A percentile compares a stretch with the other conserved stretches of the same genome.
phyloP scores from a whole-genome alignment of 176 grass and related monocot genomes.

The Zoysia japonica region DNA sequence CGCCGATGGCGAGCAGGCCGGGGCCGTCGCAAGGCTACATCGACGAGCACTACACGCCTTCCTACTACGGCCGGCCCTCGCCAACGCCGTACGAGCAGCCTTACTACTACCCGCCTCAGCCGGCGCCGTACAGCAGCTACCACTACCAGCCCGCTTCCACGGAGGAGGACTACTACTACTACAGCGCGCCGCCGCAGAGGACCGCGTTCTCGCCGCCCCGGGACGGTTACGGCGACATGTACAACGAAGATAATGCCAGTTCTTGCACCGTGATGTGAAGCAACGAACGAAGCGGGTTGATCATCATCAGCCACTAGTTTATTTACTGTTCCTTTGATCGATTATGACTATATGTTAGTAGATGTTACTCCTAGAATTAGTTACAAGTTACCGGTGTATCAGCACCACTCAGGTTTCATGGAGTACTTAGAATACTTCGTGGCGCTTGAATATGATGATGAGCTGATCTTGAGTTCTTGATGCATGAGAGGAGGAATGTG shows the following conservation, averaged over 20 bases:
- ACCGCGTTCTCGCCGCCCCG: conserved; percentile 47
- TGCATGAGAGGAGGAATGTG: conserved; percentile 23
- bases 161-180: conserved; percentile 45
- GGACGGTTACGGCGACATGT: conserved; percentile 52
- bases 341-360: conserved; percentile 11
- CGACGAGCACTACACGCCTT: conserved; percentile 49
- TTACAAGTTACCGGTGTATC: conserved; percentile 6
- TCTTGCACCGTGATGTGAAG: conserved; percentile 68
- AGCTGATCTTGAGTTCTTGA: conserved; percentile 33
- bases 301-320: too few relatives aligned
- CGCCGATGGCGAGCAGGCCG: conserved; percentile 13
- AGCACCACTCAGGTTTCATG: conserved; percentile 10
- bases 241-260: conserved; percentile 64
- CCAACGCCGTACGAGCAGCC: conserved; percentile 40
- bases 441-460: conserved; percentile 42
- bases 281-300: neutral
- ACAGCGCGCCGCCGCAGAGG: conserved; percentile 43
- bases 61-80: conserved; percentile 36
- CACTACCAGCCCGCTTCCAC: conserved; percentile 18
- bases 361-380: conserved; percentile 14
- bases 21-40: conserved; percentile 47
- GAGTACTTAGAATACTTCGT: neutral
- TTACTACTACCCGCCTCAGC: conserved; percentile 36
- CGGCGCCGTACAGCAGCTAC: conserved; percentile 32
- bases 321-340: neutral